phyloP scores from a whole-genome alignment of 805 yeast genomes.

The Wickerhamomyces bisporus region DNA sequence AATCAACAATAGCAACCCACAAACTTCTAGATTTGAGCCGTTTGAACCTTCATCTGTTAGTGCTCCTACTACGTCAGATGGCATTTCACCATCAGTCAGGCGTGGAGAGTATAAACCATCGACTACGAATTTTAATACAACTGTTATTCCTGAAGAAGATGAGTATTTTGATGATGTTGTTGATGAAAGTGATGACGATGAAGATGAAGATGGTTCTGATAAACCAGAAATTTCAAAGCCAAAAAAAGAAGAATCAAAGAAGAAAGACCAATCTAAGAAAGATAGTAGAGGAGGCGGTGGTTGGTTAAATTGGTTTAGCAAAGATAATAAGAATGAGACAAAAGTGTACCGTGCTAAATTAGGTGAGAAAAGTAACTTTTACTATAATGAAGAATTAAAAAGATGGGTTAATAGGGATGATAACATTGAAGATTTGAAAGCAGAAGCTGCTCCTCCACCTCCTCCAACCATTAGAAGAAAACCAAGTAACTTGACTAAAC shows the following conservation, averaged over 20 bases:
- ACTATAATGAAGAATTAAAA: conserved; percentile 76
- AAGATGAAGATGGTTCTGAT: conserved; percentile 27
- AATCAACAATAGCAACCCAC: neutral
- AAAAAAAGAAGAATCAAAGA: conserved; percentile 16
- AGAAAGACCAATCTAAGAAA: conserved; percentile 19
- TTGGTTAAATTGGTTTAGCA: conserved; percentile 58
- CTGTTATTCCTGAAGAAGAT: conserved; percentile 29
- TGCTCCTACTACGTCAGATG: conserved; percentile 12
- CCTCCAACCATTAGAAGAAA: conserved; percentile 37
- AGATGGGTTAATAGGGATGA: conserved; percentile 81
- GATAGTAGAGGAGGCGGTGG: conserved; percentile 20
- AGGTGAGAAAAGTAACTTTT: conserved; percentile 71
- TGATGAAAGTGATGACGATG: conserved; percentile 37
- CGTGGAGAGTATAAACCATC: conserved; percentile 24
- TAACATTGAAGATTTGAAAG: conserved; percentile 57
- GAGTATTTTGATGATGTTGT: conserved; percentile 44
- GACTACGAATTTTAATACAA: conserved; percentile 13
- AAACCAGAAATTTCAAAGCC: conserved; percentile 11
- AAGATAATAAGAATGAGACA: conserved; percentile 54
- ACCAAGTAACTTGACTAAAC: conserved; percentile 28
- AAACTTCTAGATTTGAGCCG: conserved; percentile 10
- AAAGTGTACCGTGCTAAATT: conserved; percentile 80
- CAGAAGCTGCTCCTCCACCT: conserved; percentile 68
- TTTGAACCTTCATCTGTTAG: conserved; percentile 6
- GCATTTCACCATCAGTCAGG: conserved; percentile 20